A percentile compares a stretch with the other conserved stretches of the same genome.
Conservation (phyloP, 345 rosid species). For the Ceriops decandra region DNA sequence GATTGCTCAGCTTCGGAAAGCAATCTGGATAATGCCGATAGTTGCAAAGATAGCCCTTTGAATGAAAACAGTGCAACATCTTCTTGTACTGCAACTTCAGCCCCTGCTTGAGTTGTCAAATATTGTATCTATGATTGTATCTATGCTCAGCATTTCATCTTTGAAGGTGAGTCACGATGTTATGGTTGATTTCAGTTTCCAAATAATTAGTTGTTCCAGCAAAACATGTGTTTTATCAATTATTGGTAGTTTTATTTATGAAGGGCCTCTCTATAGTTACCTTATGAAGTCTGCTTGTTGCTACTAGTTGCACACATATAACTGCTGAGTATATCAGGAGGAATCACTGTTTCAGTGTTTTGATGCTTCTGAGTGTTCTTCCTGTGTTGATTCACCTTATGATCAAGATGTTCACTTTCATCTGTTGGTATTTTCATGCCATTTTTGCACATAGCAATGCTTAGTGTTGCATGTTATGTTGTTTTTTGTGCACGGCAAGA, state of each 20-base stretch:
- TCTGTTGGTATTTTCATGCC: too few relatives aligned
- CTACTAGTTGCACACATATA: too few relatives aligned
- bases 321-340: too few relatives aligned
- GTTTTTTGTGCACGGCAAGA: too few relatives aligned
- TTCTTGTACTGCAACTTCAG: constrained; percentile 31
- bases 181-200: background rate
- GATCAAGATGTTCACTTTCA: too few relatives aligned
- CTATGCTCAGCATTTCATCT: constrained; percentile 47
- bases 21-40: constrained; percentile 24
- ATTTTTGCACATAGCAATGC: too few relatives aligned
- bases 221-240: background rate
- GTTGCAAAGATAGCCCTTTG: constrained; percentile 19
- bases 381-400: too few relatives aligned
- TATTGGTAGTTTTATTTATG: too few relatives aligned
- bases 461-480: too few relatives aligned
- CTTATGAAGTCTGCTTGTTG: too few relatives aligned
- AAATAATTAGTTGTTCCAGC: background rate
- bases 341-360: too few relatives aligned
- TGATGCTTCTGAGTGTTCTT: background rate
- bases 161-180: constrained; percentile 33
- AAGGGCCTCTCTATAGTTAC: too few relatives aligned
- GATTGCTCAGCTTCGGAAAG: constrained; percentile 24
- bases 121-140: constrained; percentile 19
- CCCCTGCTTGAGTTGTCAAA: constrained; percentile 27
- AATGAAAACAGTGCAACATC: constrained; percentile 24